phyloP scores from a whole-genome alignment of 2,329 filamentous ascomycete species.

The Cordyceps tenuipes region DNA sequence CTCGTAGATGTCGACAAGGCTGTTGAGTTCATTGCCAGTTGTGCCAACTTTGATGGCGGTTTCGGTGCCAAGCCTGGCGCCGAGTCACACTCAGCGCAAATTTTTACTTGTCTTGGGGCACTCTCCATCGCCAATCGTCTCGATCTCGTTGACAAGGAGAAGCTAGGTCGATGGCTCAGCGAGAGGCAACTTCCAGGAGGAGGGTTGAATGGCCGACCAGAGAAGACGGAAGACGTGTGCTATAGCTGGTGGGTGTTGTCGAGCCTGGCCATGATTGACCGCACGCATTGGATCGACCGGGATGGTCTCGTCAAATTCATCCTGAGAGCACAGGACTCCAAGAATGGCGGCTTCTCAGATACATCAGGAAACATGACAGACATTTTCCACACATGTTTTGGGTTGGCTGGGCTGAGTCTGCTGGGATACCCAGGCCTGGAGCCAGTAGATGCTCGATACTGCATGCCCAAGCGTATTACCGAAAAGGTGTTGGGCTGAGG shows the following conservation, averaged over 20 bases:
- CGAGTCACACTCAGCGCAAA: slow-evolving; percentile 90
- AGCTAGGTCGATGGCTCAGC: slow-evolving; percentile 81
- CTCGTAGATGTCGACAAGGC: slow-evolving; percentile 74
- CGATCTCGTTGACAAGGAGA: slow-evolving; percentile 74
- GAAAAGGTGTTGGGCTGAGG: slow-evolving; percentile 45
- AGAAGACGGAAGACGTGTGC: slow-evolving; percentile 94
- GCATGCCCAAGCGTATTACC: slow-evolving; percentile 63
- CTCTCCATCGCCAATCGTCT: slow-evolving; percentile 75
- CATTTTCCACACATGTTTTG: slow-evolving; percentile 92
- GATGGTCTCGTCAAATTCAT: slow-evolving; percentile 75
- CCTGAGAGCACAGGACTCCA: slow-evolving; percentile 75
- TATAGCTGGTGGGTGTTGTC: slow-evolving; percentile 99
- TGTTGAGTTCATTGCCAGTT: slow-evolving; percentile 68
- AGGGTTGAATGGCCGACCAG: slow-evolving; percentile 86
- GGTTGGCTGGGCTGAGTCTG: slow-evolving; percentile 78
- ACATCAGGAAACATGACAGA: slow-evolving; percentile 91
- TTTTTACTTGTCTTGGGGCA: slow-evolving; percentile 88
- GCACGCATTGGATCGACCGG: slow-evolving; percentile 87
- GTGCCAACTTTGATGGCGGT: slow-evolving; percentile 88
- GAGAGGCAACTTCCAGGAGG: slow-evolving; percentile 83
- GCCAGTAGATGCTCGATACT: slow-evolving; percentile 82
- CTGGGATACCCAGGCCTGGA: slow-evolving; percentile 68
- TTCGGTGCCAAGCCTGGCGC: slow-evolving; percentile 85
- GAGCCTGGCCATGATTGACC: slow-evolving; percentile 80
- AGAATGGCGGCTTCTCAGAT: slow-evolving; percentile 80